Evolutionary conservation across 2,329 filamentous ascomycete genomes (phyloP), one percentile per base, ranked within the genome.

Genomic region (Chaetoscypha palmicola): DNA sequence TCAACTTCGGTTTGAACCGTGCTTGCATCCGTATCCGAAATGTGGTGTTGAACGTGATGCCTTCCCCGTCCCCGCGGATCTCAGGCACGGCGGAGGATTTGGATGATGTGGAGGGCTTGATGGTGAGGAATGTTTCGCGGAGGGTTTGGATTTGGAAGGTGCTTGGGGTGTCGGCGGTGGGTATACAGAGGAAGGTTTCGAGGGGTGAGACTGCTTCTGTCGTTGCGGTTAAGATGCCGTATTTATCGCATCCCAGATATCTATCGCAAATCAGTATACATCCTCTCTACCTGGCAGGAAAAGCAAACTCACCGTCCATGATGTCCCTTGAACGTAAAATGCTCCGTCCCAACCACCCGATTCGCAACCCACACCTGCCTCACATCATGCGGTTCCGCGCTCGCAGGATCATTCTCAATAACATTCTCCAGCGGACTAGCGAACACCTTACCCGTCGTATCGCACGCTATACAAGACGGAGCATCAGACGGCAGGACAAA

Each of bases 361-460:
- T 85, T 94, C 48, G 86, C 88, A 52, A 97, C 79, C 86, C 91
- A 98, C 12, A 98, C 92, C 68, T 96, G 90, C 48, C 91, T 74
- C 48, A 97, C 90, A 63, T 97, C 90, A 64, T 96, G 90, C 38
- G 92, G 92, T 67, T 98, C 92, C 7, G 91, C 88, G 4, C 81
- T 95, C n/a, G 74, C 64, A 2, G 86, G 77, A 61, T 94, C 84
- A 20, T 73, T 80, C 45, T 96, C 90, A 48, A 95, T 76, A 26
- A 95, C 82, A 62, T 97, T 96, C 69, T 94, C 88, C 38, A 98
- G 69, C 11, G 74, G 69, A 55, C 85, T 80, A 4, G 86, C 74
- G 64, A 94, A 98, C 12, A 97, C 83, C 60, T 85, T 86, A 47
- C 92, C 92, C 49, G 79, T 83, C 32, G 85, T 79, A 62, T 98